These are phyloP conservation scores for Curvularia lunata DNA, from an alignment of 2,329 filamentous ascomycete genomes.

Conservation along the genomic window DNA sequence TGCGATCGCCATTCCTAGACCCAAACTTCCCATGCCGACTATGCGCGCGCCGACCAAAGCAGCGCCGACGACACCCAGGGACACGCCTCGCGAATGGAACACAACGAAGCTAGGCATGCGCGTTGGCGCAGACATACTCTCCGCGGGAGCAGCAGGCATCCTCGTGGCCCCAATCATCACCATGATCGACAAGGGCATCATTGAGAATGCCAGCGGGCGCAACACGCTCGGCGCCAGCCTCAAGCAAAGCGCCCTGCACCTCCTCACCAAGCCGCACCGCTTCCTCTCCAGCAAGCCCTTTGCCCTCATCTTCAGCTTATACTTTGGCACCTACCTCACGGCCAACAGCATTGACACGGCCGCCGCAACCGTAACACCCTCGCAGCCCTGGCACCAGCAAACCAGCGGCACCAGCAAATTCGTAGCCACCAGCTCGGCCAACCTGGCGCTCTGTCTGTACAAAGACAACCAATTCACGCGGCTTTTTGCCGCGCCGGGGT, in stretches of 20 bases:
- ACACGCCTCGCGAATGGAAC: constrained; percentile 64
- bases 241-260: constrained; percentile 61
- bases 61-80: constrained; percentile 2
- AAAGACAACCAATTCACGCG: constrained; percentile 87
- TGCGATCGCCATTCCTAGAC: constrained; percentile 8
- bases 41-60: constrained; percentile 3
- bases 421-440: constrained; percentile 77
- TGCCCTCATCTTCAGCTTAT: constrained; percentile 71
- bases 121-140: constrained; percentile 70
- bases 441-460: constrained; percentile 84
- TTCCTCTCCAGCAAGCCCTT: constrained; percentile 71
- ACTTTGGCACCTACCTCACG: constrained; percentile 87
- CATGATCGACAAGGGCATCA: constrained; percentile 81
- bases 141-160: constrained; percentile 73
- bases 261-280: constrained; percentile 66
- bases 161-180: constrained; percentile 84
- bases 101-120: constrained; percentile 73
- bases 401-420: constrained; percentile 83
- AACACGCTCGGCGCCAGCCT: constrained; percentile 66
- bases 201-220: constrained; percentile 79
- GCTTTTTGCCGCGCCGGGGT: constrained; percentile 70
- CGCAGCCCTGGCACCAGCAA: constrained; percentile 70
- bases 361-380: constrained; percentile 64
- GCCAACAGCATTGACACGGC: constrained; percentile 87
- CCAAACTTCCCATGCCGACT: constrained; percentile 13